Conservation (phyloP, 768 basidiomycete genomes). For the Suillus clintonianus region DNA sequence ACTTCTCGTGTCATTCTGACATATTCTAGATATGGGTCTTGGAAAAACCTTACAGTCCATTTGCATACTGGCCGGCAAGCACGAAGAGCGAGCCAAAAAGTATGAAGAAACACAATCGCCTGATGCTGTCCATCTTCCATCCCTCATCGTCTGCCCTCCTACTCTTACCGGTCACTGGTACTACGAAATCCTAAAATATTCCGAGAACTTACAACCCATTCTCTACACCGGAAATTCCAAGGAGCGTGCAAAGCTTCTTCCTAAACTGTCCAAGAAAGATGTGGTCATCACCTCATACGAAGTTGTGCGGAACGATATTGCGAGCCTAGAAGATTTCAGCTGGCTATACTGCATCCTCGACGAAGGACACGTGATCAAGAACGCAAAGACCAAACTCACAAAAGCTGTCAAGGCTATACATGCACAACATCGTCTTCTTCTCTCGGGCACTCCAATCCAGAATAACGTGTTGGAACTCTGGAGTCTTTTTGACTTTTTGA, state of each 20-base stretch:
- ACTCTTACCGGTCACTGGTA: conserved; percentile 99
- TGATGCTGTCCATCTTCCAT: conserved; percentile 85
- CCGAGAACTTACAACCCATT: conserved; percentile 79
- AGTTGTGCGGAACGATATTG: conserved; percentile 92
- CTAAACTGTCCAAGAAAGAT: conserved; percentile 71
- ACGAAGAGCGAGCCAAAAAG: conserved; percentile 78
- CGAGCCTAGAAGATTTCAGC: conserved; percentile 66
- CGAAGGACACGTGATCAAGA: conserved; percentile 99
- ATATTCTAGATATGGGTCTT: conserved; percentile 87
- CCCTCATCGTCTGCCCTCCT: conserved; percentile 94
- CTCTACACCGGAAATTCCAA: conserved; percentile 87
- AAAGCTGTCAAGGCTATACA: conserved; percentile 91
- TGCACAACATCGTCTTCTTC: conserved; percentile 90
- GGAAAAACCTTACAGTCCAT: conserved; percentile 98
- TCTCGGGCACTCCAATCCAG: conserved; percentile 98
- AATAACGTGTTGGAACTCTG: conserved; percentile 98
- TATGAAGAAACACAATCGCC: conserved; percentile 66
- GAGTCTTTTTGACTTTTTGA: conserved; percentile 98
- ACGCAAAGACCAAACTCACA: conserved; percentile 96
- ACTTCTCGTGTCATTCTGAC: background rate
- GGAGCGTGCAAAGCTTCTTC: conserved; percentile 71
- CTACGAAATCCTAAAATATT: conserved; percentile 94
- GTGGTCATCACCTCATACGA: conserved; percentile 98
- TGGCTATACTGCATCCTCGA: conserved; percentile 98
- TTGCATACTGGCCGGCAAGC: conserved; percentile 93